Evolutionary conservation across 768 basidiomycete genomes (phyloP).

Genomic region (Filobasidium floriforme): DNA sequence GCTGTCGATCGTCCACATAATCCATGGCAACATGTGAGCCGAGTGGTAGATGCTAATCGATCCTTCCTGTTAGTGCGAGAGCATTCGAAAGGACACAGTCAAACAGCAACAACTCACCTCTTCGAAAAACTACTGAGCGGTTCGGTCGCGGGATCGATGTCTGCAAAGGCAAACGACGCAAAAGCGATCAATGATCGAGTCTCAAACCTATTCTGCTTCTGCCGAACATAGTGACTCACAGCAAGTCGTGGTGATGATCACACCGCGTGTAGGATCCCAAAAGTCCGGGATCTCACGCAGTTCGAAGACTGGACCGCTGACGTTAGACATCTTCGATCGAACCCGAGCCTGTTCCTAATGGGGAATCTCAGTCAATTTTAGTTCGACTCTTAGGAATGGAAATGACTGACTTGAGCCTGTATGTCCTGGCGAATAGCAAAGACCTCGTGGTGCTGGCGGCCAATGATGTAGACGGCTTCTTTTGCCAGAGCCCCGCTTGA

Average conservation of each 20-base stretch:
- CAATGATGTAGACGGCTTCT: neutral
- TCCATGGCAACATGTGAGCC: neutral
- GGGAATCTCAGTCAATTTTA: too few species aligned
- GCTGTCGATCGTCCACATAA: conserved; percentile 8
- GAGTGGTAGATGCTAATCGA: neutral
- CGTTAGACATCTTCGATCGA: neutral
- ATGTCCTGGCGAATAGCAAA: too few species aligned
- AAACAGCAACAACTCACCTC: neutral
- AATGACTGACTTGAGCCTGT: too few species aligned
- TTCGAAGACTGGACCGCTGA: neutral
- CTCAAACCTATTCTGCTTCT: too few species aligned
- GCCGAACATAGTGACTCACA: too few species aligned
- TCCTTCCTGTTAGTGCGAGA: too few species aligned
- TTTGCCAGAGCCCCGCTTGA: neutral
- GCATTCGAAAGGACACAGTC: too few species aligned
- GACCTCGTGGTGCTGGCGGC: neutral
- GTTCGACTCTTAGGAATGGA: too few species aligned
- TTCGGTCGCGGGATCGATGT: neutral
- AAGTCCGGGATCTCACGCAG: neutral
- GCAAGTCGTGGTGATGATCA: too few species aligned
- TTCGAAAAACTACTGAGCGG: neutral
- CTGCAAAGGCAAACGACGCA: neutral
- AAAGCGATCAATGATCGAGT: too few species aligned
- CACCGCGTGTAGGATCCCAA: neutral
- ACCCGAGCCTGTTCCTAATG: too few species aligned